Evolutionary conservation across 148 eudicot genomes (phyloP), one percentile per base, ranked within the genome.

Genomic region (Rhododendron mucronatum): DNA sequence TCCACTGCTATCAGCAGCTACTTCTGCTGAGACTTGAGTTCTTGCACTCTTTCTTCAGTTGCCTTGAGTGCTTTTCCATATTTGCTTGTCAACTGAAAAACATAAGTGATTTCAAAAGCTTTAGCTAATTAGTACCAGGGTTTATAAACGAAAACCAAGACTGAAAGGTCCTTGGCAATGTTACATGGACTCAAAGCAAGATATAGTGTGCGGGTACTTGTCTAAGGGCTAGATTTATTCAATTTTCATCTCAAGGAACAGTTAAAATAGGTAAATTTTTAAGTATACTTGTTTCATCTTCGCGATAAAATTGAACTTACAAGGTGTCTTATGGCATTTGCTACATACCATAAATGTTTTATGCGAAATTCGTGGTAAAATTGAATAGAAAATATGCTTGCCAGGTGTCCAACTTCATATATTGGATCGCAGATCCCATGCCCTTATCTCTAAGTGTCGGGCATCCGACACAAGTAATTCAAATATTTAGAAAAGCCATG

Each of bases 11-110:
- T 41, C 74, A n/a, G 18, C 23, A 9, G 71, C 83, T 86, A 86
- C 85, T 86, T 86, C 75, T 86, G 44, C 44, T 86, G 84, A 86
- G 88, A 82, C 85, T 86, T 86, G 88, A 86, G 88, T 86, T 86
- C 85, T 44, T 86, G 50, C 30, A 86, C 88, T 80, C 85, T 82
- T 82, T 86, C 88, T 82, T 86, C 88, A 39, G 88, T 86, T 13
- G 81, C 88, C 80, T 74, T 75, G 85, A 86, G 45, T 53, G 88
- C 76, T 82, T 71, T 74, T 57, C 88, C 88, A 28, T 86, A 86
- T 53, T 14, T 86, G 85, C 81, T 82, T 71, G 82, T 86, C 67
- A 86, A 75, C 88, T 86, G 81, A n/a, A 82, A 82, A 76, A 41
- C 26, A 48, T 11, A 23, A 26, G 75, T 2, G 13, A 69, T n/a